Evolutionary conservation across 768 basidiomycete genomes (phyloP).

Genomic region (Suillus alpinus): DNA sequence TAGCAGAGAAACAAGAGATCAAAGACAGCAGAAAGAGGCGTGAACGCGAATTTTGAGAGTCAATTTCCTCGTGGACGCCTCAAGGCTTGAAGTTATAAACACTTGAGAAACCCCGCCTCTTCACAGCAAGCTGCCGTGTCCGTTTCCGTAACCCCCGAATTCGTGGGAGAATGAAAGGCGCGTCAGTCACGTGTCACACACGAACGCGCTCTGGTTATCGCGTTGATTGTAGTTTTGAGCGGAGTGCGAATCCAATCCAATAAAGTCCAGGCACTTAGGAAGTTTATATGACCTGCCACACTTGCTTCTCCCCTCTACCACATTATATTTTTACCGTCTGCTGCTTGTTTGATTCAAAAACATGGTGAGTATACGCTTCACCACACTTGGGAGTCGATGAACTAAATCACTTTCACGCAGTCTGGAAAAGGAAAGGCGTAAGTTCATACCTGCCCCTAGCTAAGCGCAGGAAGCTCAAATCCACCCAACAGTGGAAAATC

Average conservation of each 20-base stretch:
- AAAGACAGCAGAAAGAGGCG: slow-evolving; percentile 10
- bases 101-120: slow-evolving; percentile 10
- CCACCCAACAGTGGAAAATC: slow-evolving; percentile 40
- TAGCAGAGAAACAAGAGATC: slow-evolving; percentile 11
- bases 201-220: slow-evolving; percentile 10
- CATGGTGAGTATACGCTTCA: slow-evolving; percentile 32
- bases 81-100: slow-evolving; percentile 21
- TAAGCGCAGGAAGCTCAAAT: slow-evolving; percentile 3
- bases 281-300: neutral
- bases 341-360: slow-evolving; percentile 7
- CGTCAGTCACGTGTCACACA: slow-evolving; percentile 30
- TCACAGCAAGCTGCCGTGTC: neutral
- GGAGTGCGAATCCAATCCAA: slow-evolving; percentile 29
- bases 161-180: slow-evolving; percentile 18
- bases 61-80: slow-evolving; percentile 29
- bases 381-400: neutral
- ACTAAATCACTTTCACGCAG: slow-evolving; percentile 24
- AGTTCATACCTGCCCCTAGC: slow-evolving; percentile 15
- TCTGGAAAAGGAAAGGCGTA: slow-evolving; percentile 58
- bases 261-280: slow-evolving; percentile 30
- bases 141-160: slow-evolving; percentile 14
- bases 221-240: slow-evolving; percentile 29
- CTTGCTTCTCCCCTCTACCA: slow-evolving; percentile 14
- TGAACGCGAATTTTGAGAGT: slow-evolving; percentile 18
- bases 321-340: slow-evolving; percentile 14